Evolutionary conservation across 805 yeast genomes (phyloP), one percentile per base, ranked within the genome.

Genomic region (Yamadazyma tumulicola): DNA sequence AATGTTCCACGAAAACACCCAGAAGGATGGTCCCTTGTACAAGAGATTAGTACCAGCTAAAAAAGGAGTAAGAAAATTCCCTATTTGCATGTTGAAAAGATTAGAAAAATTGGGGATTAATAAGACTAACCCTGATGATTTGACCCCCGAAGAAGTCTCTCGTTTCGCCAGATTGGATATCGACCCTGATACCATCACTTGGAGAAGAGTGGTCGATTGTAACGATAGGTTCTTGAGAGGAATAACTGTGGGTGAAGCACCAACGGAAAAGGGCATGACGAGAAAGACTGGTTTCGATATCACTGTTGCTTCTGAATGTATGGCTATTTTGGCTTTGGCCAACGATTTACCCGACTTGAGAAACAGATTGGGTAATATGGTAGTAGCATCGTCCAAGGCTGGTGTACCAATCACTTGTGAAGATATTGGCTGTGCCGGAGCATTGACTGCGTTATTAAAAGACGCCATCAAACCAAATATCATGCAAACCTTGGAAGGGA

Each of bases 281-380:
- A 79, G 97, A 55, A 72, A 76, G 43, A 80, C 96, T 13, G 97
- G 97, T 10, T 88, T 91, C 63, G 97, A 91, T 58, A 89, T 91
- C 56, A 83, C 97, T 10, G 97, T 91, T 44, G 97, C 97, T 7
- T 81, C 91, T 20, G 97, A 91, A 67, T 76, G 88, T 47, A 91
- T 91, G 97, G 97, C 97, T 15, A 85, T 91, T 38, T 71, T 91
- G 46, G 96, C 97, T 3, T 70, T 91, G 35, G 77, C 94, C 6
- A 79, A 77, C 34, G 77, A 82, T 19, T 73, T 91, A 51, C 64
- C 74, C 40, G 97, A 91, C 59, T 75, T 91, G 84, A 76, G 96
- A 57, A 75, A 75, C 49, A 77, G 97, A 55, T 79, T 91, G 33
- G 96, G 96, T 39, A 75, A 74, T 38, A 83, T 91, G 68, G 96